Percentiles rank a stretch among this genome's conserved stretches.
Conservation (phyloP, 169 alveolate genomes). For the Plasmodium fragile region DNA sequence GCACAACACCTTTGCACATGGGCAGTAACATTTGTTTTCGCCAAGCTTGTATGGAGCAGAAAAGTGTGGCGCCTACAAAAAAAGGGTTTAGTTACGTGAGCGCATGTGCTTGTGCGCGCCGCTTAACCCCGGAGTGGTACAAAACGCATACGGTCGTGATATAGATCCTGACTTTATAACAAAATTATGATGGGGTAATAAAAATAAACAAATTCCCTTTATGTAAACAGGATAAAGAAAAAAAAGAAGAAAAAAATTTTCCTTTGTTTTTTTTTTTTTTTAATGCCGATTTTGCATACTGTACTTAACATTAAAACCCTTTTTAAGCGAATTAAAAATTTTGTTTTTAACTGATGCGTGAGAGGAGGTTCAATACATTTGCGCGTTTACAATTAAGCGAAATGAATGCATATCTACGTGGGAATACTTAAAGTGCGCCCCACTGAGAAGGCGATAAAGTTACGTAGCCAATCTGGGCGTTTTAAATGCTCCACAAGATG, state of each 20-base stretch:
- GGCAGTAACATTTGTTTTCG: neutral
- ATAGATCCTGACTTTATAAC: neutral
- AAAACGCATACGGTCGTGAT: neutral
- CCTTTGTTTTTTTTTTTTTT: neutral
- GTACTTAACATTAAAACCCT: neutral
- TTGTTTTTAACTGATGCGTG: neutral
- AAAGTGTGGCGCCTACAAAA: neutral
- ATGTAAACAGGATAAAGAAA: neutral
- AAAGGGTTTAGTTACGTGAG: neutral
- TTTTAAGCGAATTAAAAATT: slow-evolving; percentile 1
- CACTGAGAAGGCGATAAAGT: neutral
- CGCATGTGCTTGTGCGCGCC: neutral
- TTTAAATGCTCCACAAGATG: neutral
- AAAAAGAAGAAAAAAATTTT: neutral
- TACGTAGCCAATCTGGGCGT: neutral
- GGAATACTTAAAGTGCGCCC: neutral
- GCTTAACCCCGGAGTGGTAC: neutral
- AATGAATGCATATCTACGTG: neutral
- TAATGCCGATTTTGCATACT: slow-evolving; percentile 1
- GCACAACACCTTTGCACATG: neutral
- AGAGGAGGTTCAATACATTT: neutral
- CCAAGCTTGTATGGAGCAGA: neutral
- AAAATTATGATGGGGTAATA: neutral
- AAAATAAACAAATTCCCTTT: neutral
- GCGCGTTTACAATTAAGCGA: neutral